These are phyloP conservation scores for Setaria italica DNA, from an alignment of 202 grass and related monocot genomes.

Conservation along the genomic window DNA sequence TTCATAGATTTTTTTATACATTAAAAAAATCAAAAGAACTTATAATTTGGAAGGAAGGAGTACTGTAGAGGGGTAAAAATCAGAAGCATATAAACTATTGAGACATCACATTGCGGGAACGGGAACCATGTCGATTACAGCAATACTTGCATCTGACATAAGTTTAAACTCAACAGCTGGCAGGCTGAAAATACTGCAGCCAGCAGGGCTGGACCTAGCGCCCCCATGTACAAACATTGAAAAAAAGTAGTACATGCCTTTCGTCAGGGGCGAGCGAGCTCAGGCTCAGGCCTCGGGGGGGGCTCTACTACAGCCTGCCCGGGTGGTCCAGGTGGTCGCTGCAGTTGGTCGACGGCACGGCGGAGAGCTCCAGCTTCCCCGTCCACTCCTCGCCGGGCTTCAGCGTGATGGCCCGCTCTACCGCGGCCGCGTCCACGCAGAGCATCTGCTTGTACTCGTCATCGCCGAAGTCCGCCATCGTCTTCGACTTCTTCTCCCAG, in stretches of 20 bases:
- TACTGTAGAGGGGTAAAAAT: not conserved
- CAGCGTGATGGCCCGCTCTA: slow-evolving; percentile 68
- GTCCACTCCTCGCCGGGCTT: slow-evolving; percentile 96
- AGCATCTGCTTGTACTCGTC: slow-evolving; percentile 97
- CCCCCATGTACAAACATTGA: slow-evolving; percentile 41
- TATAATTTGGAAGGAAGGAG: too few species aligned
- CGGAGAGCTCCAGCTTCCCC: slow-evolving; percentile 75
- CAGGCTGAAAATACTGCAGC: slow-evolving; percentile 19
- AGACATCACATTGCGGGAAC: not conserved
- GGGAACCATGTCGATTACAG: not conserved
- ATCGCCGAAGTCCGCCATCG: slow-evolving; percentile 74
- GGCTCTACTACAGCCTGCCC: slow-evolving; percentile 40
- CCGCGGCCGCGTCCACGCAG: slow-evolving; percentile 75
- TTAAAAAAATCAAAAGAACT: too few species aligned
- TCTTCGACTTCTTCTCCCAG: slow-evolving; percentile 90
- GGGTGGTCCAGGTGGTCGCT: slow-evolving; percentile 75
- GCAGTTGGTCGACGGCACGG: slow-evolving; percentile 78
- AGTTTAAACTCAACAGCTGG: slow-evolving; percentile 26
- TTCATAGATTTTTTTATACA: too few species aligned
- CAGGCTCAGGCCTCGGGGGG: too few species aligned
- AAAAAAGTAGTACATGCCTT: slow-evolving; percentile 44
- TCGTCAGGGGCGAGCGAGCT: slow-evolving; percentile 22
- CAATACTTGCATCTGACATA: slow-evolving; percentile 7
- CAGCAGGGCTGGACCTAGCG: slow-evolving; percentile 22
- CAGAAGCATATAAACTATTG: not conserved